Conservation (phyloP, 371 early-diverging fungal genomes). For the Basidiobolus meristosporus region DNA sequence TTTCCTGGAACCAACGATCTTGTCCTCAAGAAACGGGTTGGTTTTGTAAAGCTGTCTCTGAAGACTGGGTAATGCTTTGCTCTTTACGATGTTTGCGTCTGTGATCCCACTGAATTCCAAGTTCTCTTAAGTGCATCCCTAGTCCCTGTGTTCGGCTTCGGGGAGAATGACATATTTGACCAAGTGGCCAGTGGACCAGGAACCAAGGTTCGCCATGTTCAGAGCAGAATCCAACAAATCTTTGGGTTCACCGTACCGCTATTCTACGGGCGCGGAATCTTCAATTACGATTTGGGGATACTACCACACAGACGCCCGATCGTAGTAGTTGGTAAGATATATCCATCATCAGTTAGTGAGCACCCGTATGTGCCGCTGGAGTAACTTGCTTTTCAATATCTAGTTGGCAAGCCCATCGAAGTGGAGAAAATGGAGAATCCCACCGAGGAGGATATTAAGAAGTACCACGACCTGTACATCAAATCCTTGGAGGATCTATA, state of each 20-base stretch:
- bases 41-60: slow-evolving; percentile 68
- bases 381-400: background rate
- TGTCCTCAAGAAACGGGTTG: slow-evolving; percentile 42
- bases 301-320: slow-evolving; percentile 30
- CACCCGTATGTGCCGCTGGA: no score
- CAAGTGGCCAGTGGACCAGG: slow-evolving; percentile 27
- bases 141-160: slow-evolving; percentile 59
- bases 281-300: slow-evolving; percentile 35
- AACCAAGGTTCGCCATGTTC: slow-evolving; percentile 25
- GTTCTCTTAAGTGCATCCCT: slow-evolving; percentile 36
- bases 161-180: slow-evolving; percentile 63
- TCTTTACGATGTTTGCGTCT: no score
- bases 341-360: background rate
- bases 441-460: slow-evolving; percentile 35
- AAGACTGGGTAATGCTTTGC: slow-evolving; percentile 34
- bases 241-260: slow-evolving; percentile 50
- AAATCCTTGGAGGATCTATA: slow-evolving; percentile 32
- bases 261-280: slow-evolving; percentile 54
- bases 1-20: slow-evolving; percentile 39
- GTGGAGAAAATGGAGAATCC: slow-evolving; percentile 27
- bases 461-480: slow-evolving; percentile 39
- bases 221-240: slow-evolving; percentile 29
- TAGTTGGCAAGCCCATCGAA: slow-evolving; percentile 39
- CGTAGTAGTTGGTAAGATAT: slow-evolving; percentile 21
- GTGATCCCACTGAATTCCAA: no score